Evolutionary conservation across 306 rosid genomes (phyloP).

Genomic region (Rubus parviflorus): DNA sequence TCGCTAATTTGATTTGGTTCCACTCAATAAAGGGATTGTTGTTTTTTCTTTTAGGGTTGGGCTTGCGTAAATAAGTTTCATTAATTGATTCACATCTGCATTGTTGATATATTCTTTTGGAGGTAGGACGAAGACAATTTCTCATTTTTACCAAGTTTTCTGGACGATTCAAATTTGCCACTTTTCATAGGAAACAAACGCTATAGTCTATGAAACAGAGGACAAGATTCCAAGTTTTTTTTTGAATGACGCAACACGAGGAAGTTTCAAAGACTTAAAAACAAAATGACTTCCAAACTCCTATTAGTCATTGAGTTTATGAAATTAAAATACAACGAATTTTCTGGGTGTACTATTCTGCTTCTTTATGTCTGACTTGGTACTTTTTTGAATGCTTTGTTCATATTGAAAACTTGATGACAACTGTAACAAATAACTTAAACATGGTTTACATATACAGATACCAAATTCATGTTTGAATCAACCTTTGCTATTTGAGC

Average conservation of each 20-base stretch:
- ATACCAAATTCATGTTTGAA: not conserved
- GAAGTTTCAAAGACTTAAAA: not conserved
- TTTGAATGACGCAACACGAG: not conserved
- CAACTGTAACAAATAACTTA: not conserved
- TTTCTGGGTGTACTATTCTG: not conserved
- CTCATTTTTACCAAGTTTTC: not conserved
- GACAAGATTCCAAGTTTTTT: not conserved
- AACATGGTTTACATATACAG: not conserved
- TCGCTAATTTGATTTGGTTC: no score
- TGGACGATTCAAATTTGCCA: not conserved
- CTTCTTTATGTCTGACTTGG: not conserved
- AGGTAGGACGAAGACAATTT: no score
- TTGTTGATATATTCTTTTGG: no score
- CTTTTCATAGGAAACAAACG: not conserved
- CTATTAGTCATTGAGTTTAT: not conserved
- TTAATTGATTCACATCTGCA: no score
- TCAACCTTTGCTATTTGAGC: conserved; percentile 1
- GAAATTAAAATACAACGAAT: no score
- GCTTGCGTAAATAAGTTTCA: no score
- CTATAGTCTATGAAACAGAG: not conserved
- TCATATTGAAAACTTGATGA: not conserved
- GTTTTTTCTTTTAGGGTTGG: no score
- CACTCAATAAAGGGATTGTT: no score
- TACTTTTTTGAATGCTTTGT: not conserved
- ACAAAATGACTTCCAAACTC: not conserved